Percentiles rank a stretch among this genome's conserved stretches.
These are phyloP conservation scores for Stagonosporopsis cucurbitacearum DNA, from an alignment of 2,329 filamentous ascomycete genomes.

Conservation along the genomic window DNA sequence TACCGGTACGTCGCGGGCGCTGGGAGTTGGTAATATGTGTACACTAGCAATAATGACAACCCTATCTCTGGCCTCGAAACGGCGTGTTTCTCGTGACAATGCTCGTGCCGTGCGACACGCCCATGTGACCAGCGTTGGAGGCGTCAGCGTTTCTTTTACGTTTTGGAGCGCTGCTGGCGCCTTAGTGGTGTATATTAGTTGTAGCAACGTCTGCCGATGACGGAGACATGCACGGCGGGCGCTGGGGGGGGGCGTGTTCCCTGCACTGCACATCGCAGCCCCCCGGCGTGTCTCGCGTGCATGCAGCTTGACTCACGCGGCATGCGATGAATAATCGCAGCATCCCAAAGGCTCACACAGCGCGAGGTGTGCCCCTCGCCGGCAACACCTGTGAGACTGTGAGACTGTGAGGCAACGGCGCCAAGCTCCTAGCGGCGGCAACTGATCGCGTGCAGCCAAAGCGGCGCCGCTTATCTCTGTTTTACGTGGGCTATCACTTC, in stretches of 20 bases:
- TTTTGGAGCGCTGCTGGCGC: constrained; percentile 20
- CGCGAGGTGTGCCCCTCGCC: not conserved
- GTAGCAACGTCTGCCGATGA: constrained; percentile 22
- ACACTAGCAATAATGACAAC: not conserved
- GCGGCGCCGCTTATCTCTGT: constrained; percentile 15
- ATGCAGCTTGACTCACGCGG: not conserved
- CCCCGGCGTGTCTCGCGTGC: constrained; percentile 14
- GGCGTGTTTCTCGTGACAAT: constrained; percentile 7
- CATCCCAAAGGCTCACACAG: not conserved
- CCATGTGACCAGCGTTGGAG: constrained; percentile 4
- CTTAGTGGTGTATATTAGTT: constrained; percentile 35
- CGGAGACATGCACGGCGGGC: constrained; percentile 25
- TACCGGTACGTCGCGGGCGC: not conserved
- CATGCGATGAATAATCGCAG: not conserved
- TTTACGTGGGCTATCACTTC: not conserved
- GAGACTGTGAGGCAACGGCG: too few relatives aligned
- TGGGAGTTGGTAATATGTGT: not conserved
- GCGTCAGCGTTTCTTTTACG: constrained; percentile 34
- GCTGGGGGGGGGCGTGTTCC: not conserved
- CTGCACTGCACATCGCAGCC: not conserved
- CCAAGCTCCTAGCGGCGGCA: constrained; percentile 36
- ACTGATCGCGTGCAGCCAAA: constrained; percentile 25
- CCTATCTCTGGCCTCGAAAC: not conserved
- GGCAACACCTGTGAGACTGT: not conserved
- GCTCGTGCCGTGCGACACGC: constrained; percentile 1